Evolutionary conservation across 495 filamentous ascomycete genomes (phyloP), one percentile per base, ranked within the genome.

Genomic region (Copromyces sp.): DNA sequence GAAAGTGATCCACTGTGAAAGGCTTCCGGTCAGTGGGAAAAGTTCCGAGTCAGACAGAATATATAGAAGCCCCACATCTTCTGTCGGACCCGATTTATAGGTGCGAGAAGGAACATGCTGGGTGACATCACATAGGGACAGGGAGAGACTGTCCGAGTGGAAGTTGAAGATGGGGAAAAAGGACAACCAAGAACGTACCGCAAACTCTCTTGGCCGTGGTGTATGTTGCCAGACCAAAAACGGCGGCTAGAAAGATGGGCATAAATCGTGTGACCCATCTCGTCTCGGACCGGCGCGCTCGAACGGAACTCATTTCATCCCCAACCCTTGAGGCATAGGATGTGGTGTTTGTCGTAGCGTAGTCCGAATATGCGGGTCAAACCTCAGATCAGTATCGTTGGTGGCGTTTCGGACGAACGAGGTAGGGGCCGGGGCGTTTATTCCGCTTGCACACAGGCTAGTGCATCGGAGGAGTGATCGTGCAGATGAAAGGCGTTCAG

Each of bases 1-100:
- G 83, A 61, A 93, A 87, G 76, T 89, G 91, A 75, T 89, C 85
- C 61, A 91, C 91, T 93, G 71, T 69, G 42, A 40, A 17, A 29
- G 37, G 29, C 9, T 68, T 65, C 53, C 29, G 14, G 53, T 65
- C 29, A 65, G 53, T 65, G 53, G 53, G 47, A 65, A 65, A 17
- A 65, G 53, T 29, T 65, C 53, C 29, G 14, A 35, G 29, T 65
- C 53, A 61, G 12, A 65, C 53, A 11, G 32, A 65, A 65, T 11
- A 5, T 32, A 35, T 12, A 65, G 53, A 35, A 65, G 29, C 53
- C 37, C 53, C 53, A 65, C 53, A 65, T 35, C 14, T 20, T 9
- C 45, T 35, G 12, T 35, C 29, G 7, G 53, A 2, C 24, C 47
- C 47, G 47, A 59, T 59, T 47, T 59, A 59, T 32, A 59, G 20